Base-by-base conservation (phyloP, 805 yeast genomes). In the Barnettozyma populi region DNA sequence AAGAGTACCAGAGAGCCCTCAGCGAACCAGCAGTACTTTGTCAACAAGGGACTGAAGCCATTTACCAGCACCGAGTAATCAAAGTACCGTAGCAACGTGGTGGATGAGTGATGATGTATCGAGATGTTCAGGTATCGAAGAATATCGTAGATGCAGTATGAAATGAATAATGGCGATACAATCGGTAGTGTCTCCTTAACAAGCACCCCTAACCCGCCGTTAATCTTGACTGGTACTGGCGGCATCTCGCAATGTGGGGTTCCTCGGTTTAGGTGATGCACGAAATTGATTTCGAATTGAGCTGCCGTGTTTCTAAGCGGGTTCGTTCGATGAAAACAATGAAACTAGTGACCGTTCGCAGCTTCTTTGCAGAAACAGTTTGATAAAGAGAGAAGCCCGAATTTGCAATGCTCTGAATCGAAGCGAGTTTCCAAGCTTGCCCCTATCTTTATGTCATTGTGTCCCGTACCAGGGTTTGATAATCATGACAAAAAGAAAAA, bases 41-140 rank as follows among this genome's bases (percentile, higher is more conserved):
- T 23, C 7, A 55, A 27, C 13, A 52, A n/a, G 6, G 62, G 62
- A 3, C 5, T 38, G 41, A 57, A 58, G 0, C 62, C 61, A 5
- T 36, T 34, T 3, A 40, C 27, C 3, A 59, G 44, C 2, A 57
- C 37, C 1, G 58, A 53, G 42, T 53, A 57, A 11, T 48, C 24
- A 34, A 54, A 56, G 43, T 46, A 35, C 9, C 47, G 20, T 14
- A 50, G 44, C 13, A 58, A 40, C 55, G 57, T 40, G 57, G 62
- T 41, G 27, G 4, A 36, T 32, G 23, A n/a, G 35, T 6, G 32
- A 13, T 27, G 39, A 24, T 6, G 45, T 7, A 29, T 29, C 16
- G 36, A 35, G 7, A 37, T n/a, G 20, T 40, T 32, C 23, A 52
- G 27, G 46, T 20, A 50, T 2, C 44, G 39, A 16, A 57, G 27